Evolutionary conservation across 805 yeast species (phyloP).

Genomic region (Jamesozyma spencerorum): DNA sequence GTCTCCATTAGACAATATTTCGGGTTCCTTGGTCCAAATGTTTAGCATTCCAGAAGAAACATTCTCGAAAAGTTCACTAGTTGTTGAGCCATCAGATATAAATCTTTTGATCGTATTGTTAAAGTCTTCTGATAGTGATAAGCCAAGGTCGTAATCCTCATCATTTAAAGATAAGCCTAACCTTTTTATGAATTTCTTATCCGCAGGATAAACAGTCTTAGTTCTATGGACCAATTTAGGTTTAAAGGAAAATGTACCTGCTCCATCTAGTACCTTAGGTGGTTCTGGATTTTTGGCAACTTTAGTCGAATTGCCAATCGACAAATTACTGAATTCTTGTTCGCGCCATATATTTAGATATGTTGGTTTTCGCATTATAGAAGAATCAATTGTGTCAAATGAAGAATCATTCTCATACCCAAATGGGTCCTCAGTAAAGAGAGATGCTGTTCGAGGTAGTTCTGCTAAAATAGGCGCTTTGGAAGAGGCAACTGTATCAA

Average conservation of each 20-base stretch:
- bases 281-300: not conserved
- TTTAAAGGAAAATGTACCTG: conserved; percentile 6
- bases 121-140: conserved; percentile 8
- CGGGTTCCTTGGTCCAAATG: conserved; percentile 6
- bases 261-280: not conserved
- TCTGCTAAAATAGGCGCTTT: conserved; percentile 8
- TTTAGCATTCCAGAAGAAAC: conserved; percentile 2
- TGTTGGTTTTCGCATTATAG: conserved; percentile 13
- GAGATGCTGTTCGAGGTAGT: conserved; percentile 12
- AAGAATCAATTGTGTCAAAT: conserved; percentile 14
- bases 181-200: not conserved
- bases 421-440: conserved; percentile 23
- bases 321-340: conserved; percentile 12
- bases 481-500: not conserved
- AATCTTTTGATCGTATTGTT: conserved; percentile 4
- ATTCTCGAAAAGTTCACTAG: not conserved
- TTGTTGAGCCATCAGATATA: not conserved
- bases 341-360: conserved; percentile 28
- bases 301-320: no score
- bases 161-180: not conserved
- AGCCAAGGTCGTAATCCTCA: not conserved
- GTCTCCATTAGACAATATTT: not conserved
- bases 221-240: conserved; percentile 9
- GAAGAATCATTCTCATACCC: conserved; percentile 20
- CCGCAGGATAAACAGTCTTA: conserved; percentile 4